Percentiles rank a stretch among this genome's conserved stretches.
These are phyloP conservation scores for Colletotrichum orchidophilum DNA, from an alignment of 2,329 filamentous ascomycete species.

Conservation along the genomic window DNA sequence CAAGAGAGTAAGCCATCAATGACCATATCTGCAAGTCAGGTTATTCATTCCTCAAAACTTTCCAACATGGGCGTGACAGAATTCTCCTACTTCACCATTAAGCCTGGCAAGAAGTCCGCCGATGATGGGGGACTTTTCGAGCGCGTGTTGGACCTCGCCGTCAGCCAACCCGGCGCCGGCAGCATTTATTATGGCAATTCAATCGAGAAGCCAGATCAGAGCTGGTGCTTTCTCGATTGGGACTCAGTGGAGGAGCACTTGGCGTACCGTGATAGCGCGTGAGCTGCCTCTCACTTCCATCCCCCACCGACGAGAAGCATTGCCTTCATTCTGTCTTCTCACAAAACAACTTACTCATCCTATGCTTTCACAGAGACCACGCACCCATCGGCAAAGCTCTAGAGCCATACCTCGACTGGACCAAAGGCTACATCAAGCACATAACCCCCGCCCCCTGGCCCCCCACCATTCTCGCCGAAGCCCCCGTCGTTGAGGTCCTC, in stretches of 20 bases:
- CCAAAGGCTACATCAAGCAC: conserved; percentile 46
- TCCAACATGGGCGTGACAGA: conserved; percentile 35
- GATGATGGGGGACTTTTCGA: conserved; percentile 33
- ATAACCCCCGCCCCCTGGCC: conserved; percentile 46
- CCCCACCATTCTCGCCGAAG: background rate
- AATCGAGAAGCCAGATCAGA: conserved; percentile 37
- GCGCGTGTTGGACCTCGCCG: conserved; percentile 33
- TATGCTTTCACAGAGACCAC: background rate
- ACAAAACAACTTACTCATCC: accelerated
- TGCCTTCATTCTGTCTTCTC: too few species aligned
- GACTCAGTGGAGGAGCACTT: conserved; percentile 36
- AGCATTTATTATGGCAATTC: conserved; percentile 37
- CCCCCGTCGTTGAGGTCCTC: conserved; percentile 27
- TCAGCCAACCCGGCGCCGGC: conserved; percentile 36
- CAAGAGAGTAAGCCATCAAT: background rate
- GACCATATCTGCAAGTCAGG: background rate
- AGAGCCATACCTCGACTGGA: background rate
- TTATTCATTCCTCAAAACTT: background rate
- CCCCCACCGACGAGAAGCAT: background rate
- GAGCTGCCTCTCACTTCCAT: background rate
- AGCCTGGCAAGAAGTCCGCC: conserved; percentile 33
- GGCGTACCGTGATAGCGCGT: conserved; percentile 36
- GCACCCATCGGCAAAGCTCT: background rate
- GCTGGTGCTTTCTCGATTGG: conserved; percentile 42
- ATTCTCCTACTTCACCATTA: conserved; percentile 36